Evolutionary conservation across 352 stramenopile genomes (phyloP).

Genomic region (Pythium insidiosum): DNA sequence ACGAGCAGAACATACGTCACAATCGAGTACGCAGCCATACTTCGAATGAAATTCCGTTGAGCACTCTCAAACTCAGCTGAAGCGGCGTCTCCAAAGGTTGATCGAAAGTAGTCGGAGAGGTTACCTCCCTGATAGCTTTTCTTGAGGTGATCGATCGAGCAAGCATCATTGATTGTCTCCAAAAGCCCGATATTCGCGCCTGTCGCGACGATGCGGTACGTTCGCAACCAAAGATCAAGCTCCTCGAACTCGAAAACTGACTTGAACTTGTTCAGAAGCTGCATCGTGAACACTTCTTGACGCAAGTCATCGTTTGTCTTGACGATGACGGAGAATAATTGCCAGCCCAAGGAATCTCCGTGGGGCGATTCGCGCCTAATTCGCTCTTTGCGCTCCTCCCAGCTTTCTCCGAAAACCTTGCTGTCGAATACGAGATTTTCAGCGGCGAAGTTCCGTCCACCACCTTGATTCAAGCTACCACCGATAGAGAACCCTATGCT

Average conservation of each 20-base stretch:
- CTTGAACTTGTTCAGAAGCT: constrained; percentile 93
- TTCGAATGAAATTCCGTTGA: constrained; percentile 91
- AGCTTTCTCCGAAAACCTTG: constrained; percentile 73
- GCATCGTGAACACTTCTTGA: constrained; percentile 96
- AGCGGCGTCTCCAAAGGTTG: constrained; percentile 33
- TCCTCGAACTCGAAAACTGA: constrained; percentile 92
- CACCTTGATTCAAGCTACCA: not conserved
- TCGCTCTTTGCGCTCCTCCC: constrained; percentile 46
- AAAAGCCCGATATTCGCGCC: constrained; percentile 91
- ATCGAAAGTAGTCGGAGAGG: constrained; percentile 89
- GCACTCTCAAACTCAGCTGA: constrained; percentile 49
- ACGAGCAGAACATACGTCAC: constrained; percentile 96
- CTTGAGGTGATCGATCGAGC: constrained; percentile 96
- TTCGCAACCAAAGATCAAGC: constrained; percentile 89
- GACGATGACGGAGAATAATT: constrained; percentile 92
- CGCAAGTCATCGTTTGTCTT: constrained; percentile 98
- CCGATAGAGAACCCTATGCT: constrained; percentile 7
- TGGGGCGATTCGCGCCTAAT: constrained; percentile 66
- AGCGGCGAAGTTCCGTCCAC: constrained; percentile 7
- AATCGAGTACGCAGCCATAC: constrained; percentile 95
- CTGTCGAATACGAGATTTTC: constrained; percentile 76
- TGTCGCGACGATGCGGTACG: constrained; percentile 95
- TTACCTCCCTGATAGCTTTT: constrained; percentile 87
- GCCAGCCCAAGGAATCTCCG: constrained; percentile 78
- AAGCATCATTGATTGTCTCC: constrained; percentile 93